phyloP scores from a whole-genome alignment of 805 yeast species.

The Priceomyces haplophilus region DNA sequence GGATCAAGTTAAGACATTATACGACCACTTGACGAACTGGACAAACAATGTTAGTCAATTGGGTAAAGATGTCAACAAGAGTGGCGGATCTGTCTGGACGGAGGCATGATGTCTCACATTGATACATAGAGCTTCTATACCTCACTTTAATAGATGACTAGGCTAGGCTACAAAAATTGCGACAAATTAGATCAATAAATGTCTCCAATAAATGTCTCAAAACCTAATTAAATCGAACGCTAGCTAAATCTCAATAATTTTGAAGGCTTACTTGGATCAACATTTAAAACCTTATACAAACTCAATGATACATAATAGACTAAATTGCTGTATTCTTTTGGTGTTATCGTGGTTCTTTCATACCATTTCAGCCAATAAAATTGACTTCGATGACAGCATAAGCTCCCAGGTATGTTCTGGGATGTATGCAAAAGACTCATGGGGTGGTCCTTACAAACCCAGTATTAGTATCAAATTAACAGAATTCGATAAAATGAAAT shows the following conservation, averaged over 20 bases:
- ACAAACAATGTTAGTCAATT: conserved; percentile 66
- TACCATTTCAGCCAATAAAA: not conserved
- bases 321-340: not conserved
- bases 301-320: not conserved
- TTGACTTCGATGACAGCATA: conserved; percentile 39
- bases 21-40: conserved; percentile 74
- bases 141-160: too few relatives aligned
- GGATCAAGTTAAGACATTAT: conserved; percentile 76
- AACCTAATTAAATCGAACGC: not conserved
- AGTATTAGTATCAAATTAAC: conserved; percentile 31
- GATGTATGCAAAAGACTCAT: conserved; percentile 79
- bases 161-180: not conserved
- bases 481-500: conserved; percentile 27
- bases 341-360: not conserved
- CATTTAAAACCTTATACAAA: not conserved
- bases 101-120: conserved; percentile 11
- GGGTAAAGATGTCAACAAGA: conserved; percentile 36
- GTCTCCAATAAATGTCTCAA: not conserved
- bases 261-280: not conserved
- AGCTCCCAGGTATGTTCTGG: conserved; percentile 80
- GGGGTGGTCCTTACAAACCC: conserved; percentile 71
- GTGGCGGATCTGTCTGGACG: conserved; percentile 46
- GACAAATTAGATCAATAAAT: not conserved
- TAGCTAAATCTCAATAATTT: not conserved
- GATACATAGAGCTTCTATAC: conserved; percentile 1